A percentile compares a stretch with the other conserved stretches of the same genome.
Evolutionary conservation across 192 early-diverging fungal species (phyloP).

Genomic region (Linderina pennispora): DNA sequence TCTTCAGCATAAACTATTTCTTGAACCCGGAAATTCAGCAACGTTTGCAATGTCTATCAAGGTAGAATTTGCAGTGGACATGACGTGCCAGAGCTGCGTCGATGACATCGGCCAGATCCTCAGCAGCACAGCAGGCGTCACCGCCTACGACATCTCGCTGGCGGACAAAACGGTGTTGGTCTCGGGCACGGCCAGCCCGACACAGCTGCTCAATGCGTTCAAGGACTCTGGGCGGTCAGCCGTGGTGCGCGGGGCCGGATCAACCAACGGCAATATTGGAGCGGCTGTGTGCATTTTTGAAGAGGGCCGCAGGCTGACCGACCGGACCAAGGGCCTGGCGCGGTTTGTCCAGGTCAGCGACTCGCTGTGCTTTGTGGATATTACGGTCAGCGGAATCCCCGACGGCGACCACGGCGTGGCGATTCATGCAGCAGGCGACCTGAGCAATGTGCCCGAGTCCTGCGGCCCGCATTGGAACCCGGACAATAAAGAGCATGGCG

Average conservation of each 20-base stretch:
- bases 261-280: constrained; percentile 55
- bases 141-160: constrained; percentile 60
- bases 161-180: constrained; percentile 68
- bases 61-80: constrained; percentile 81
- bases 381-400: constrained; percentile 63
- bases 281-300: constrained; percentile 93
- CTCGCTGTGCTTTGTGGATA: constrained; percentile 69
- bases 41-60: constrained; percentile 45
- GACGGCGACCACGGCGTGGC: constrained; percentile 63
- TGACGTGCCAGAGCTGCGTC: constrained; percentile 79
- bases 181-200: constrained; percentile 51
- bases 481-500: constrained; percentile 14
- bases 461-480: constrained; percentile 36
- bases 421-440: constrained; percentile 78
- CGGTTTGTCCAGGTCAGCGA: constrained; percentile 74
- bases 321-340: constrained; percentile 55
- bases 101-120: constrained; percentile 59
- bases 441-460: constrained; percentile 45
- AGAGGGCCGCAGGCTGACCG: constrained; percentile 26
- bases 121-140: constrained; percentile 48
- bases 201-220: constrained; percentile 54
- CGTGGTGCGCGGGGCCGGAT: constrained; percentile 73
- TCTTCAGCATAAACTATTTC: too few relatives aligned
- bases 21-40: too few relatives aligned
- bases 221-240: constrained; percentile 67